Percentiles rank a stretch among this genome's conserved stretches.
phyloP scores from a whole-genome alignment of 2,329 filamentous ascomycete genomes.

The Alternaria tenuissima region DNA sequence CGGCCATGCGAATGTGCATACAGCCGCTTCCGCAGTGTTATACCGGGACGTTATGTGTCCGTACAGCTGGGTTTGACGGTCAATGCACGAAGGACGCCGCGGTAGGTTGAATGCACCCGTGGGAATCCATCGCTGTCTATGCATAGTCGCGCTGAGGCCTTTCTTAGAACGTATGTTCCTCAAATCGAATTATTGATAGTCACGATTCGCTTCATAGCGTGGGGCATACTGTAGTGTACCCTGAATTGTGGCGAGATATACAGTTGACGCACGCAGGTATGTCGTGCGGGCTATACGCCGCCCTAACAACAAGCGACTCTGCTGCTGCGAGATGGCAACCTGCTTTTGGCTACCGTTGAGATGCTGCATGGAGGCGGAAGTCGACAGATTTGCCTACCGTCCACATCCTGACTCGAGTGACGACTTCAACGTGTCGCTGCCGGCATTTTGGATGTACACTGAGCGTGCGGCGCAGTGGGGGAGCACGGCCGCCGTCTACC shows the following conservation, averaged over 20 bases:
- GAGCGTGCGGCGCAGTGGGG: slow-evolving; percentile 32
- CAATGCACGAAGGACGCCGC: slow-evolving; percentile 26
- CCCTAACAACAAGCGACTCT: slow-evolving; percentile 37
- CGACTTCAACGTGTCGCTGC: slow-evolving; percentile 11
- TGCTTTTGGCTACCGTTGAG: slow-evolving; percentile 33
- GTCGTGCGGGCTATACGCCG: slow-evolving; percentile 46
- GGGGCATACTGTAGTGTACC: slow-evolving; percentile 42
- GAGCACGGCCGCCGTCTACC: slow-evolving; percentile 27
- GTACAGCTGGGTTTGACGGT: slow-evolving; percentile 30
- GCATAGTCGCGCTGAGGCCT: slow-evolving; percentile 29
- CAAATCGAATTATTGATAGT: slow-evolving; percentile 18
- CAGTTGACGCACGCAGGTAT: slow-evolving; percentile 42
- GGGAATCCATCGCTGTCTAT: slow-evolving; percentile 36
- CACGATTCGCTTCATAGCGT: slow-evolving; percentile 29
- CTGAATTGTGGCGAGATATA: slow-evolving; percentile 35
- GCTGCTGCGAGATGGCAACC: slow-evolving; percentile 36
- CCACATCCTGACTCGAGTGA: slow-evolving; percentile 8
- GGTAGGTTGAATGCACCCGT: slow-evolving; percentile 37
- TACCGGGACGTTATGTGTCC: slow-evolving; percentile 33
- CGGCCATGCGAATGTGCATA: slow-evolving; percentile 9
- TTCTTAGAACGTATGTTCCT: slow-evolving; percentile 43
- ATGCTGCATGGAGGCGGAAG: slow-evolving; percentile 36
- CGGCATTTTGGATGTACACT: slow-evolving; percentile 18
- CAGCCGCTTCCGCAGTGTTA: slow-evolving; percentile 31
- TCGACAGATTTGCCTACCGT: slow-evolving; percentile 24